These are phyloP conservation scores for Leptomonas pyrrhocoris DNA, from an alignment of 208 protist species.

Conservation along the genomic window DNA sequence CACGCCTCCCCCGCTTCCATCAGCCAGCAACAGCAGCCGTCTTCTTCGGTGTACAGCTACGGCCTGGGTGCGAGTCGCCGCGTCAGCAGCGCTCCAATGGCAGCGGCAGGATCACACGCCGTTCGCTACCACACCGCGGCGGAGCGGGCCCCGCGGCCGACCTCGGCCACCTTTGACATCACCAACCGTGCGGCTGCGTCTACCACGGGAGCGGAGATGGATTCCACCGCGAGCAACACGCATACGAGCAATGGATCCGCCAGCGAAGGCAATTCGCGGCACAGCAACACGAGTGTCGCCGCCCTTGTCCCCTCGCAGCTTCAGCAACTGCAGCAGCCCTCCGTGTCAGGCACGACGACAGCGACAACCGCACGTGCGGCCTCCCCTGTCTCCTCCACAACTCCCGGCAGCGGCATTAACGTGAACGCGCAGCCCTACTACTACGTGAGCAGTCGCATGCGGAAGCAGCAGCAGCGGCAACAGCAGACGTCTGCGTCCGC, in stretches of 20 bases:
- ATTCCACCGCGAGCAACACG: not conserved
- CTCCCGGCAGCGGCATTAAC: conserved; percentile 51
- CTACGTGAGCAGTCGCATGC: conserved; percentile 51
- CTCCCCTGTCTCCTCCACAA: conserved; percentile 20
- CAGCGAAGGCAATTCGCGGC: not conserved
- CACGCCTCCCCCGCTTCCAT: conserved; percentile 2
- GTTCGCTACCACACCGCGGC: conserved; percentile 24
- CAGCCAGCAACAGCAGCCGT: not conserved
- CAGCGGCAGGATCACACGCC: not conserved
- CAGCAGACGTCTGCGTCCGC: not conserved
- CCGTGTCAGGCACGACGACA: conserved; percentile 2
- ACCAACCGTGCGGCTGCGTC: conserved; percentile 19
- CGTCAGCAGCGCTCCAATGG: conserved; percentile 2
- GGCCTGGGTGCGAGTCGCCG: conserved; percentile 3
- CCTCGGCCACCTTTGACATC: conserved; percentile 33
- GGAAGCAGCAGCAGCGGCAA: conserved; percentile 37
- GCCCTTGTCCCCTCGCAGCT: not conserved
- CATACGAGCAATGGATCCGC: not conserved
- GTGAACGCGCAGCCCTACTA: conserved; percentile 71
- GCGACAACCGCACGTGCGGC: not conserved
- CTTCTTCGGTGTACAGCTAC: conserved; percentile 8
- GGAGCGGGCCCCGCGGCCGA: conserved; percentile 3
- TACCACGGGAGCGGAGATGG: not conserved
- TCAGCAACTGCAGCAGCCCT: conserved; percentile 20
- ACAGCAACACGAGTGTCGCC: not conserved